Evolutionary conservation across 108 stramenopile genomes (phyloP).

Genomic region (Cyclotella distinguenda): DNA sequence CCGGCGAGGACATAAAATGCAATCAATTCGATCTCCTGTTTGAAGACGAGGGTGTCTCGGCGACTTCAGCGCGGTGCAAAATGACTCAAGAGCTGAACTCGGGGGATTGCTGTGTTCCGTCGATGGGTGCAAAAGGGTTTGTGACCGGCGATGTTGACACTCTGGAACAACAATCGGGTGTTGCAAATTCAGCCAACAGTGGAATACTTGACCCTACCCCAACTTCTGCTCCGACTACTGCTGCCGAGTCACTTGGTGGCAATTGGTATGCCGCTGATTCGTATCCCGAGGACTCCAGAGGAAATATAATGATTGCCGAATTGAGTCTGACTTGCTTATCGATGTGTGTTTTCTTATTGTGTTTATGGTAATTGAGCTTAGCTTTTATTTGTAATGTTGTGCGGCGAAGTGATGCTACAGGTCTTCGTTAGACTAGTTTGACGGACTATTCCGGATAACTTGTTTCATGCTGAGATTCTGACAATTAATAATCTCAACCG

Average conservation of each 20-base stretch:
- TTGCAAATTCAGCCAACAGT: background rate
- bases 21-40: constrained; percentile 32
- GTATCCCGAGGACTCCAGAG: constrained; percentile 1
- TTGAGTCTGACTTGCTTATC: background rate
- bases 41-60: constrained; percentile 10
- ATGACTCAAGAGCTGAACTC: constrained; percentile 29
- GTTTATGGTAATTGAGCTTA: too few species aligned
- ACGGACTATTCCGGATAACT: too few species aligned
- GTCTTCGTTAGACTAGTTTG: too few species aligned
- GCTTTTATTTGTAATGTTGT: too few species aligned
- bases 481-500: too few species aligned
- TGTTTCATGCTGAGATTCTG: too few species aligned
- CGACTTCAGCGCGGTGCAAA: constrained; percentile 18
- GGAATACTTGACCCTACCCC: background rate
- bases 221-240: background rate
- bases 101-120: constrained; percentile 23
- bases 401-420: too few species aligned
- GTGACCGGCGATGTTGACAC: constrained; percentile 14
- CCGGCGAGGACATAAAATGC: constrained; percentile 23
- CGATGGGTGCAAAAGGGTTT: constrained; percentile 17
- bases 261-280: constrained; percentile 13
- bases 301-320: background rate
- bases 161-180: background rate
- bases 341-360: too few species aligned
- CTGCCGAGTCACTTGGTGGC: background rate